Percentiles rank a stretch among this genome's conserved stretches.
phyloP scores from a whole-genome alignment of 2,329 filamentous ascomycete genomes.

The Zalaria obscura region DNA sequence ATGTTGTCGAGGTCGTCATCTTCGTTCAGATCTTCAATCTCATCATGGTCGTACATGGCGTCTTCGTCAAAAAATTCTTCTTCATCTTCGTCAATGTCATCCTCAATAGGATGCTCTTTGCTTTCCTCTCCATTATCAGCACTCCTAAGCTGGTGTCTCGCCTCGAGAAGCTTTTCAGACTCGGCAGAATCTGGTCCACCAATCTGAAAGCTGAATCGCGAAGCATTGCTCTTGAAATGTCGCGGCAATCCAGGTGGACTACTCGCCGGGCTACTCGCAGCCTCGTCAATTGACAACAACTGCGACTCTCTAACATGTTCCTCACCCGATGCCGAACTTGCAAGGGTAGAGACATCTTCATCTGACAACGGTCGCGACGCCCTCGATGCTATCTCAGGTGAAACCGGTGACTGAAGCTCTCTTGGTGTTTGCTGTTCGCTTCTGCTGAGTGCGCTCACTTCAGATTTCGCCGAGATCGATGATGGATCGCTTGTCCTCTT shows the following conservation, averaged over 20 bases:
- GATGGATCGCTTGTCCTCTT: slow-evolving; percentile 11
- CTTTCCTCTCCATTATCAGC: slow-evolving; percentile 20
- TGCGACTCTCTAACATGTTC: slow-evolving; percentile 1
- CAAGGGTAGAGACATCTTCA: neutral
- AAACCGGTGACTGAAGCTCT: slow-evolving; percentile 3
- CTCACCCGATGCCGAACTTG: neutral
- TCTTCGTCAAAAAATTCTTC: slow-evolving; percentile 22
- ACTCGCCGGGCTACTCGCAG: neutral
- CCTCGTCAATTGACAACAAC: neutral
- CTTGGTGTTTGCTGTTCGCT: neutral
- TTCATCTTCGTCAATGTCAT: slow-evolving; percentile 18
- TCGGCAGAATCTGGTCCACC: slow-evolving; percentile 49
- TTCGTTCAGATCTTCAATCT: slow-evolving; percentile 21
- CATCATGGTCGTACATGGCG: slow-evolving; percentile 31
- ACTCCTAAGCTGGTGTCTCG: slow-evolving; percentile 51
- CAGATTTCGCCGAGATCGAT: slow-evolving; percentile 6
- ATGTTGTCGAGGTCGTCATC: neutral
- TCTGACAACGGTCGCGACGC: neutral
- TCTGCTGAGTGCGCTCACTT: slow-evolving; percentile 5
- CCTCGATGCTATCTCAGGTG: neutral
- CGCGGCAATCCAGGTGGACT: slow-evolving; percentile 16
- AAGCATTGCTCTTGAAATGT: slow-evolving; percentile 50
- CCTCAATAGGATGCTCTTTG: slow-evolving; percentile 4
- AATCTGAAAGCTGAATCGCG: slow-evolving; percentile 72
- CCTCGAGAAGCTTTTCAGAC: slow-evolving; percentile 57